Evolutionary conservation across 2,329 filamentous ascomycete species (phyloP), one percentile per base, ranked within the genome.

Genomic region (Fusarium sp.): DNA sequence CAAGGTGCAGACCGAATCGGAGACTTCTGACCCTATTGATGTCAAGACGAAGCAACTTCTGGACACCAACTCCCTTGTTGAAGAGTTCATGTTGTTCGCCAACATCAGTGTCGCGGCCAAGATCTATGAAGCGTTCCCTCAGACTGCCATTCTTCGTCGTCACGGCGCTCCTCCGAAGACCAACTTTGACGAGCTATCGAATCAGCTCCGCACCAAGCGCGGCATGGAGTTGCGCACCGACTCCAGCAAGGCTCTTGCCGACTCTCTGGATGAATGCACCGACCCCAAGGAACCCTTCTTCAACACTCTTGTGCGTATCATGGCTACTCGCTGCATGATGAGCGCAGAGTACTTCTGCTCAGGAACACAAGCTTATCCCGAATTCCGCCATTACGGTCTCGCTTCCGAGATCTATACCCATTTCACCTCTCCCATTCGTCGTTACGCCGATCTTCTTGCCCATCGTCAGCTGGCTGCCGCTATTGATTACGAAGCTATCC

Each of bases 251-350:
- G 93, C 94, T n/a, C 87, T 99, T 15, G 96, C 96, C 51, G 93
- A 96, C 78, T 97, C 93, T 19, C 87, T 99, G 2, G 96, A 99
- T 79, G 83, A 81, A 33, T 99, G 96, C 77, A 85, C 91, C 47
- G 94, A 97, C 75, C 81, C 89, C 0, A 77, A 83, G 11, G 92
- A 98, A 73, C 93, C 95, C 27, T 99, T 97, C 83, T 98, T 99
- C 87, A 99, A 99, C 85, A 99, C 95, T 3, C 88, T 99, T 23
- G 91, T 99, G 72, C 93, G 96, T 77, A 97, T 99, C 81, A 92
- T 99, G 83, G 96, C 96, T 11, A 99, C 96, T 10, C 91, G 96
- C 22, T 99, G 96, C 86, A 99, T 99, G 96, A 97, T 97, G 85
- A 96, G 93, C 54, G 96, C 96, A 65, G 96, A 99, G 81, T 99